A percentile compares a stretch with the other conserved stretches of the same genome.
Evolutionary conservation across 2,329 filamentous ascomycete species (phyloP).

Genomic region (Hortaea werneckii): DNA sequence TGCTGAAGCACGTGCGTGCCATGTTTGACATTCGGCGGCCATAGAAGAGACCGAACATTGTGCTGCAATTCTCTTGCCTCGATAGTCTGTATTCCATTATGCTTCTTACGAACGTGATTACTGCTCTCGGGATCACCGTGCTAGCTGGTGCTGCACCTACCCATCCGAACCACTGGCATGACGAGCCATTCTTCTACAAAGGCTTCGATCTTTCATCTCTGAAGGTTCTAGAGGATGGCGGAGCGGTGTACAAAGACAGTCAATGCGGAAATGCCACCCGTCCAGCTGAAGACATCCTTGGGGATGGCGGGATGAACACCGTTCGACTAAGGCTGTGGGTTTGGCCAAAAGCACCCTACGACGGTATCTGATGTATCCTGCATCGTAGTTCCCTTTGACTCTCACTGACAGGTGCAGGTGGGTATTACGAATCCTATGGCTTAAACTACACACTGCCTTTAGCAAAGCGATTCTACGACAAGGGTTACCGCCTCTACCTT

Average conservation of each 20-base stretch:
- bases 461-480: slow-evolving; percentile 26
- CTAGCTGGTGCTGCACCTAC: too few species aligned
- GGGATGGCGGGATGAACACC: slow-evolving; percentile 26
- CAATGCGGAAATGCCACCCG: slow-evolving; percentile 26
- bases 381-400: not conserved
- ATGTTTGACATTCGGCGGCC: too few species aligned
- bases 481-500: slow-evolving; percentile 29
- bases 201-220: slow-evolving; percentile 32
- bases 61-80: not conserved
- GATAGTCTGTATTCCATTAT: not conserved
- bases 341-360: slow-evolving; percentile 18
- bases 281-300: slow-evolving; percentile 26
- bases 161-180: not conserved
- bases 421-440: slow-evolving; percentile 20
- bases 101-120: not conserved
- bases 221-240: slow-evolving; percentile 27
- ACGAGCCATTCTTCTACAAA: slow-evolving; percentile 23
- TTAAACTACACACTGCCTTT: slow-evolving; percentile 25
- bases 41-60: too few species aligned
- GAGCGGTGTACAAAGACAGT: slow-evolving; percentile 30
- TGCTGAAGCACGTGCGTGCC: too few species aligned
- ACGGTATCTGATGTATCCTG: slow-evolving; percentile 10
- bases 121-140: not conserved
- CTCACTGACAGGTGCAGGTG: slow-evolving; percentile 2
- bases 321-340: slow-evolving; percentile 21